These are phyloP conservation scores for Isoetes engelmannii DNA, from an alignment of 83 land plant genomes.

Conservation along the genomic window DNA sequence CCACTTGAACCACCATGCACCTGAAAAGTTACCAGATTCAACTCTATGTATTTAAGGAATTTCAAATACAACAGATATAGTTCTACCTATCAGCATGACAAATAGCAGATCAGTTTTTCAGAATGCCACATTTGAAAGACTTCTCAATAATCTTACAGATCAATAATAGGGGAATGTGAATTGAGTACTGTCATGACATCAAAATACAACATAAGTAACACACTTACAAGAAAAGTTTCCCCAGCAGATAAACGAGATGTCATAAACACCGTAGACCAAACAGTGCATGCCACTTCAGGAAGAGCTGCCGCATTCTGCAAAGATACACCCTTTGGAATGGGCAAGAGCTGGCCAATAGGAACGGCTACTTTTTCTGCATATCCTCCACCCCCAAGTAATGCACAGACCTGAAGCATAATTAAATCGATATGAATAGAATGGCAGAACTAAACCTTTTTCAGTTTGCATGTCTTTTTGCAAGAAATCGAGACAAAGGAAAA, in stretches of 20 bases:
- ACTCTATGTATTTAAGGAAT: too few species aligned
- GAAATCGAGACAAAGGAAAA: too few species aligned
- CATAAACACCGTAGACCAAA: conserved; percentile 97
- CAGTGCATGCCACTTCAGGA: conserved; percentile 95
- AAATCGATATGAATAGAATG: background rate
- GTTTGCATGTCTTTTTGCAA: background rate
- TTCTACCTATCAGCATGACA: too few species aligned
- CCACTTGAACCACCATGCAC: conserved; percentile 97
- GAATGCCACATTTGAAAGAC: too few species aligned
- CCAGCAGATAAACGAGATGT: conserved; percentile 56
- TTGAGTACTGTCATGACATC: too few species aligned
- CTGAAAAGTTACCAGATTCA: conserved; percentile 22
- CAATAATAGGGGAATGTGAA: too few species aligned
- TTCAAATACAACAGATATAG: too few species aligned
- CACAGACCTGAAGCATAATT: conserved; percentile 66
- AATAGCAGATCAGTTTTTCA: too few species aligned
- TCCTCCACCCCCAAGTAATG: conserved; percentile 85
- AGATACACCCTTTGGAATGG: conserved; percentile 75
- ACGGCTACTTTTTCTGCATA: conserved; percentile 95
- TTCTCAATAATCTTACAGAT: too few species aligned
- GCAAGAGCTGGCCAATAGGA: conserved; percentile 70
- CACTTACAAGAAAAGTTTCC: conserved; percentile 61
- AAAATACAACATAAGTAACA: too few species aligned
- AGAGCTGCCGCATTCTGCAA: conserved; percentile 75
- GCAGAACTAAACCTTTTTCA: background rate